Evolutionary conservation across 2,329 filamentous ascomycete species (phyloP), one percentile per base, ranked within the genome.

Genomic region (Venturia nashicola): DNA sequence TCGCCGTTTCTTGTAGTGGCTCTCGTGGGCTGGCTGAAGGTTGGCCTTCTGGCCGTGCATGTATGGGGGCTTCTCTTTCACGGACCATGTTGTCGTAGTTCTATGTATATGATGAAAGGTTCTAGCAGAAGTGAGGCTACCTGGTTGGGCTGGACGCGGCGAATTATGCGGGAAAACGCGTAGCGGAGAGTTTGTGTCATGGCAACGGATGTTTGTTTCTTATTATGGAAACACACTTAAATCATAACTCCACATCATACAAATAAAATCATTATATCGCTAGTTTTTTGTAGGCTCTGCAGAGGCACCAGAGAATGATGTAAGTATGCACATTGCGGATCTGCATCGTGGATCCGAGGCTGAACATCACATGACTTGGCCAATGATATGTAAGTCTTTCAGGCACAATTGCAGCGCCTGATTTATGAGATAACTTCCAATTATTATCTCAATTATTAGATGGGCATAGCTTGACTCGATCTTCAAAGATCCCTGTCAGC

Each of bases 41-140:
- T n/a, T 40, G n/a, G 14, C 7, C 60, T 36, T 62, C 18, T 51
- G 42, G 42, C 23, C 60, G 60, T 34, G 32, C 60, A 11, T 40
- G 40, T 39, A 39, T 34, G 5, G 60, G 60, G 18, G 60, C 39
- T 34, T 62, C 60, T 62, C 60, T 43, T 51, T 62, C 60, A 20
- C 60, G 60, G 12, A 62, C 60, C 60, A 62, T 62, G 2, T 62
- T 51, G 12, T 27, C 20, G 36, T 44, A 44, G 27, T 60, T 43
- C n/a, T 60, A 2, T 42, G 14, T 60, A 18, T 16, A 16, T 42
- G 12, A 60, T 7, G n/a, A n/a, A 42, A 34, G 36, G 12, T 3
- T 42, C 40, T 12, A 60, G 23, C 12, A 55, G 32, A 34, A 27
- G 3, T 39, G 46, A 51, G 46, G 23, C 18, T 43, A 5, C 14